Conservation (phyloP, 2,329 filamentous ascomycete genomes). For the Setomelanomma holmii region DNA sequence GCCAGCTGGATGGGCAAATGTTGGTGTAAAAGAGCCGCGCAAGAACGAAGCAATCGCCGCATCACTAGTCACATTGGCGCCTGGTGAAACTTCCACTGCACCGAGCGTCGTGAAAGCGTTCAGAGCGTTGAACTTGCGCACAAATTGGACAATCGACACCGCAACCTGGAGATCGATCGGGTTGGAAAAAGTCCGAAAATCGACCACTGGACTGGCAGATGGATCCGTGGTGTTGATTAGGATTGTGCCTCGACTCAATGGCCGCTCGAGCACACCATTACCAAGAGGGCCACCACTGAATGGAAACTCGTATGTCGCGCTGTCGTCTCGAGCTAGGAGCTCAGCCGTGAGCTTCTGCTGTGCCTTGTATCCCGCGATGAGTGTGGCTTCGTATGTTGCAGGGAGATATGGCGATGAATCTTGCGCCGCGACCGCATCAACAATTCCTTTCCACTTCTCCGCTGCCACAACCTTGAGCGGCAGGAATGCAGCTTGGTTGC, state of each 20-base stretch:
- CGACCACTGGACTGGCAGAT: slow-evolving; percentile 28
- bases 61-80: slow-evolving; percentile 18
- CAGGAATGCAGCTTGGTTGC: slow-evolving; percentile 19
- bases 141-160: slow-evolving; percentile 33
- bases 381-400: slow-evolving; percentile 2
- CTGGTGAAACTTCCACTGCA: slow-evolving; percentile 22
- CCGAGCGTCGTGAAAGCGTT: slow-evolving; percentile 16
- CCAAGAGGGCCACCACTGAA: slow-evolving; percentile 16
- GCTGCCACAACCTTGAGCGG: slow-evolving; percentile 11
- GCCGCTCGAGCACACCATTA: slow-evolving; percentile 14
- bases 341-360: slow-evolving; percentile 28
- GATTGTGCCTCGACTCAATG: slow-evolving; percentile 45
- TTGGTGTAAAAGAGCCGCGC: slow-evolving; percentile 1
- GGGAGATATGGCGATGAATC: slow-evolving; percentile 17
- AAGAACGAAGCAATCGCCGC: slow-evolving; percentile 1
- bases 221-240: slow-evolving; percentile 40
- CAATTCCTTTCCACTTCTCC: slow-evolving; percentile 6
- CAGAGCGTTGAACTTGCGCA: slow-evolving; percentile 23
- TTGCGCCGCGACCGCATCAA: slow-evolving; percentile 15
- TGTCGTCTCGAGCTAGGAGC: slow-evolving; percentile 23
- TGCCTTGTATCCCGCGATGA: slow-evolving; percentile 14
- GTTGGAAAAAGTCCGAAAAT: slow-evolving; percentile 41
- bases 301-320: slow-evolving; percentile 30
- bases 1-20: slow-evolving; percentile 22
- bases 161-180: slow-evolving; percentile 37